phyloP scores from a whole-genome alignment of 768 basidiomycete species.

The Tricholoma bakamatsutake region DNA sequence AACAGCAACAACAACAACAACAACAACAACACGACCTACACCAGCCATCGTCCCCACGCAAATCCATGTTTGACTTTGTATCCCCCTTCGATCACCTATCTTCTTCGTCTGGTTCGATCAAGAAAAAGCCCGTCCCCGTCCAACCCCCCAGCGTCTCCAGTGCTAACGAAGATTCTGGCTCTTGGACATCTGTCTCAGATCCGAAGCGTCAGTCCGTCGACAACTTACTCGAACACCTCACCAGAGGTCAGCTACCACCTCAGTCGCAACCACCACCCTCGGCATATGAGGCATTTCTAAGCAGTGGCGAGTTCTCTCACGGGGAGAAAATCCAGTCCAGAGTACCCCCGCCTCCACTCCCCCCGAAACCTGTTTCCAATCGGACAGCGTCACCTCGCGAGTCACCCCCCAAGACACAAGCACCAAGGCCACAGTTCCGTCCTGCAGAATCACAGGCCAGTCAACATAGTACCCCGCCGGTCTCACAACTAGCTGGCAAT shows the following conservation, averaged over 20 bases:
- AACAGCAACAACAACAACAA: conserved; percentile 36
- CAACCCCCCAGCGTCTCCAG: conserved; percentile 35
- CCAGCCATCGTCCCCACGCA: conserved; percentile 62
- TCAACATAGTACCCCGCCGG: conserved; percentile 28
- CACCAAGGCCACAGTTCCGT: conserved; percentile 46
- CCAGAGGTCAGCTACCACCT: conserved; percentile 38
- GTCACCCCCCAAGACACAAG: conserved; percentile 59
- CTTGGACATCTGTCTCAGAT: conserved; percentile 49
- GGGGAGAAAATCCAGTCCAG: conserved; percentile 35
- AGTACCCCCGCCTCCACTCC: conserved; percentile 58
- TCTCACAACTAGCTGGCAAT: conserved; percentile 16
- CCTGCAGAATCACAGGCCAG: conserved; percentile 45
- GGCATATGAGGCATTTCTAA: conserved; percentile 41
- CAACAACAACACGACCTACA: conserved; percentile 33
- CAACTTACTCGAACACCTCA: conserved; percentile 71
- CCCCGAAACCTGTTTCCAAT: conserved; percentile 46
- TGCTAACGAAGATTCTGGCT: conserved; percentile 48
- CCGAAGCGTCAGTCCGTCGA: conserved; percentile 83
- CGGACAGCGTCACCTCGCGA: conserved; percentile 51
- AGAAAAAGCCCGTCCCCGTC: conserved; percentile 66
- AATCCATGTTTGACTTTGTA: conserved; percentile 81
- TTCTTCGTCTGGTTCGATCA: conserved; percentile 39
- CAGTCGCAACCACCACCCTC: conserved; percentile 28
- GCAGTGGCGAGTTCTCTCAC: conserved; percentile 39
- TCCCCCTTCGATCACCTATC: conserved; percentile 81